A percentile compares a stretch with the other conserved stretches of the same genome.
phyloP scores from a whole-genome alignment of 1,284 basidiomycete species.

The Stygiomarasmius scandens region DNA sequence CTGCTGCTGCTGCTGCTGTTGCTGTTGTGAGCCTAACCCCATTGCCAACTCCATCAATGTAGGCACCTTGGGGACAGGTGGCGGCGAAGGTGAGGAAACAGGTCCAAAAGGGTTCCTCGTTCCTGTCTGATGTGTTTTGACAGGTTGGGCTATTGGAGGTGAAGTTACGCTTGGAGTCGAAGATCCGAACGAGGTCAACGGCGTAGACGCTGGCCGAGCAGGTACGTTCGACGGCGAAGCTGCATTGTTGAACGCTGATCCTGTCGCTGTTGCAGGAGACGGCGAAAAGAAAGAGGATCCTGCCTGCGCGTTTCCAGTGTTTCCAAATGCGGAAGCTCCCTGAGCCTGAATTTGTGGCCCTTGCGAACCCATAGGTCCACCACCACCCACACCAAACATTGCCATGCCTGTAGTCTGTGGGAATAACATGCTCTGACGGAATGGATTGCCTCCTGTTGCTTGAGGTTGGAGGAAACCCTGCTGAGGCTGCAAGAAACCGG shows the following conservation, averaged over 20 bases:
- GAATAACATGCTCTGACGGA: conserved; percentile 66
- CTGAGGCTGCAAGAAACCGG: conserved; percentile 51
- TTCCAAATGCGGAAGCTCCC: conserved; percentile 9
- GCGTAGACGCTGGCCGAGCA: conserved; percentile 70
- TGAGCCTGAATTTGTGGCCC: conserved; percentile 14
- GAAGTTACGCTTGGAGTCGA: conserved; percentile 30
- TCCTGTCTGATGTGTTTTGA: conserved; percentile 92
- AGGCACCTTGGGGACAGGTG: conserved; percentile 74
- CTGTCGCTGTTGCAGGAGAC: conserved; percentile 14
- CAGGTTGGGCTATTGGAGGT: conserved; percentile 52
- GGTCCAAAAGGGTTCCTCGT: conserved; percentile 95
- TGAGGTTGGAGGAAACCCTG: conserved; percentile 70
- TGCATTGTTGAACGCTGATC: conserved; percentile 13
- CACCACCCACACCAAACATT: conserved; percentile 34
- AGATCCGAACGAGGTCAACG: conserved; percentile 45
- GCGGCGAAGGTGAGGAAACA: conserved; percentile 66
- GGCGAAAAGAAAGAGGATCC: conserved; percentile 24
- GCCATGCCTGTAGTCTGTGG: conserved; percentile 72
- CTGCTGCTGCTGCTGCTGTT: conserved; percentile 34
- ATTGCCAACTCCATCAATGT: conserved; percentile 82
- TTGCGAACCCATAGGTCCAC: conserved; percentile 2
- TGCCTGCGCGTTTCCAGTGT: conserved; percentile 14
- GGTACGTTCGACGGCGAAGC: conserved; percentile 33
- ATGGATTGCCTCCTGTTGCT: conserved; percentile 74
- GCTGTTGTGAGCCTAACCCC: conserved; percentile 36